Evolutionary conservation across 306 rosid genomes (phyloP).

Genomic region (Quercus bicolor): DNA sequence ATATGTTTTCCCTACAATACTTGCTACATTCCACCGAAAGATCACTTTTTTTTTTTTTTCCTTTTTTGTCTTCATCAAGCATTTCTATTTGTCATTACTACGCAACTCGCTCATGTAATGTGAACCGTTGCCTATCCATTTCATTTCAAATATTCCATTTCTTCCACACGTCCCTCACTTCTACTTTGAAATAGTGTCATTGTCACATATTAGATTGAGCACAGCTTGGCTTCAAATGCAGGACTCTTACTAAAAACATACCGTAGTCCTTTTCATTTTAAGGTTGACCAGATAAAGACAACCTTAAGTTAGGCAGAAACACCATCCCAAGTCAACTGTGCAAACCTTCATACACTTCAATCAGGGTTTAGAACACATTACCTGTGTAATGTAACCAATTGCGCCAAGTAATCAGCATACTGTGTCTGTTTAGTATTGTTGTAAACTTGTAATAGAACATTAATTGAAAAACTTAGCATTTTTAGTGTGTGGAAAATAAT

Average conservation of each 20-base stretch:
- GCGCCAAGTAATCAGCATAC: too few species aligned
- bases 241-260: not conserved
- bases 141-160: not conserved
- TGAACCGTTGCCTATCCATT: not conserved
- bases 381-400: too few species aligned
- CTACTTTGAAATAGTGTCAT: not conserved
- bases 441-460: too few species aligned
- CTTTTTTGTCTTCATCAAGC: not conserved
- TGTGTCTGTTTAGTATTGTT: too few species aligned
- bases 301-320: not conserved
- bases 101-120: too few species aligned
- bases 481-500: too few species aligned
- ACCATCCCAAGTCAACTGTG: not conserved
- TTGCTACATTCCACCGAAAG: too few species aligned
- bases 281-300: not conserved
- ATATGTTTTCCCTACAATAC: too few species aligned
- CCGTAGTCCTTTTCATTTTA: not conserved
- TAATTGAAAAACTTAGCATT: too few species aligned
- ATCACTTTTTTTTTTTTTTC: not conserved
- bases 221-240: not conserved
- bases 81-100: not conserved
- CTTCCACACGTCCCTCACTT: not conserved
- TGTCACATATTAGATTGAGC: not conserved
- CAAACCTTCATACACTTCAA: not conserved
- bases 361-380: not conserved